A percentile compares a stretch with the other conserved stretches of the same genome.
These are phyloP conservation scores for Medicago lupulina DNA, from an alignment of 306 rosid species.

Conservation along the genomic window DNA sequence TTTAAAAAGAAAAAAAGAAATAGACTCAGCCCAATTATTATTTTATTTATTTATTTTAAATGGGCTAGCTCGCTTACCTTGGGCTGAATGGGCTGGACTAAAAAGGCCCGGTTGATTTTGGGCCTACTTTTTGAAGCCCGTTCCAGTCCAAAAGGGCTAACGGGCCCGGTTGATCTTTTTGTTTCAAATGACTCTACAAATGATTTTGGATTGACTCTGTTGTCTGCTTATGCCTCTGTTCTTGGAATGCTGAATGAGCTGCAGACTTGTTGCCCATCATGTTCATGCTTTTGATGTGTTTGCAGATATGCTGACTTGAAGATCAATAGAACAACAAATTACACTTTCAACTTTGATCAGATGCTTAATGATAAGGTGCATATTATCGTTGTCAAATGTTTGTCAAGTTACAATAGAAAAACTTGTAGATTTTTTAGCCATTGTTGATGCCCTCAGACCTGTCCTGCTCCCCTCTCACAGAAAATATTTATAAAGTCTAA, in stretches of 20 bases:
- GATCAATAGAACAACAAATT: constrained; percentile 67
- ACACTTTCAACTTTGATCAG: constrained; percentile 23
- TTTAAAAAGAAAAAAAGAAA: too few species aligned
- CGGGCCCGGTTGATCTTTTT: background rate
- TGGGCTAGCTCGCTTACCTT: too few species aligned
- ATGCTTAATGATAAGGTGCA: constrained; percentile 30
- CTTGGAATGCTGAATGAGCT: constrained; percentile 15
- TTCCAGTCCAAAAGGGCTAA: too few species aligned
- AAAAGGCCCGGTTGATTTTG: too few species aligned
- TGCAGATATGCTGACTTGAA: constrained; percentile 94
- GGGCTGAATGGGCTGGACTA: too few species aligned
- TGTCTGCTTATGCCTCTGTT: background rate
- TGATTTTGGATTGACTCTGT: background rate
- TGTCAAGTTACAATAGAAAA: background rate
- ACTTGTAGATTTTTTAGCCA: background rate
- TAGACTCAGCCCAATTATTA: too few species aligned
- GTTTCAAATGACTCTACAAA: background rate
- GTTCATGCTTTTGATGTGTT: constrained; percentile 32
- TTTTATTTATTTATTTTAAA: too few species aligned
- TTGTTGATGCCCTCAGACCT: background rate
- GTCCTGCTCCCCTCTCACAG: background rate
- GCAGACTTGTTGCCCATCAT: background rate
- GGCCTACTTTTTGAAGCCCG: too few species aligned
- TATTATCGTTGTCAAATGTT: background rate
- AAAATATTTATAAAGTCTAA: background rate